Evolutionary conservation across 106 monocot genomes (phyloP), one percentile per base, ranked within the genome.

Genomic region (Triglochin maritima): DNA sequence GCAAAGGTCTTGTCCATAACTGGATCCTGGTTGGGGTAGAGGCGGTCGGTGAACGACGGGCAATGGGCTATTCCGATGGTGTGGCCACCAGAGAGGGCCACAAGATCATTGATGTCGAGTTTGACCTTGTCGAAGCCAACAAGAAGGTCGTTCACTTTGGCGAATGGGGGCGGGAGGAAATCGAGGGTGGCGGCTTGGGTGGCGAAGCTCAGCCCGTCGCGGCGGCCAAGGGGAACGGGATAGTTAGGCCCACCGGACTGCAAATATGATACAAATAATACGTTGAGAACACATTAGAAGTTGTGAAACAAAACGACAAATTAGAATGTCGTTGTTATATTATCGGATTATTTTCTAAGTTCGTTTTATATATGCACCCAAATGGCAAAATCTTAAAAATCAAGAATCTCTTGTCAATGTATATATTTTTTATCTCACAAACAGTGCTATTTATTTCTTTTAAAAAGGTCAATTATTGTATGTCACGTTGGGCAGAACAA

Each of bases 41-140:
- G 81, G 5, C 86, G 79, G 63, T 63, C 42, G 57, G 64, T 44
- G 82, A 87, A 75, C 57, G 86, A 86, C 59, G 63, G n/a, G 80
- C 90, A 86, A 67, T 71, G 71, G 54, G 57, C 70, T 52, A 76
- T 57, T 41, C 80, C 80, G 46, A 81, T 68, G 17, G 80, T 81
- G 76, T 81, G 80, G 9, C 53, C 80, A 14, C 80, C 80, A 44
- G 80, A 81, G 62, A 81, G 76, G 43, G 80, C 67, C 41, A 81
- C 76, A 44, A 81, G 76, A 62, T 81, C 80, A 62, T n/a, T 57
- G 43, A 47, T 55, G 68, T 72, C 67, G 48, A 81, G 76, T 4
- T 65, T 67, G 54, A 61, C 58, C 46, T 16, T 43, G 3, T 4
- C 8, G 46, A 81, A 59, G 15, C 13, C 12, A 4, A 3, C 9